phyloP scores from a whole-genome alignment of 1,284 basidiomycete species.

The Mycena citricolor region DNA sequence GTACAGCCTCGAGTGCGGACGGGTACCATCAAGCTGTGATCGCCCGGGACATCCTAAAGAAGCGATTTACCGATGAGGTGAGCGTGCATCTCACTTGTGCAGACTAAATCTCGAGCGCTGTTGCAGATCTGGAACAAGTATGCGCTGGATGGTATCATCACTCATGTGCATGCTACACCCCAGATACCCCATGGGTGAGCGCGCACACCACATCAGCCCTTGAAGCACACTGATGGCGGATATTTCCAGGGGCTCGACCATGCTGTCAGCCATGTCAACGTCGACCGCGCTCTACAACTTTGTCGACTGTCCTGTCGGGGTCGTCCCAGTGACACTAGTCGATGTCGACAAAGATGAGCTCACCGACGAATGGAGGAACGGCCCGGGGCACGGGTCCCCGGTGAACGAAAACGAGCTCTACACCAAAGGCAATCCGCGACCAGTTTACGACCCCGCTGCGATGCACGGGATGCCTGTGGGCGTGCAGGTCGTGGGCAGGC shows the following conservation, averaged over 20 bases:
- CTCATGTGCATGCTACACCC: conserved; percentile 72
- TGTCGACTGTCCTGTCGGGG: conserved; percentile 75
- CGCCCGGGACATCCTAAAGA: conserved; percentile 6
- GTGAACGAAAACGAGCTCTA: conserved; percentile 7
- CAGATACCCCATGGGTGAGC: conserved; percentile 69
- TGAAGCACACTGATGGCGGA: conserved; percentile 5
- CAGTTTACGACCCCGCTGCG: conserved; percentile 71
- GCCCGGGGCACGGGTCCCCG: conserved; percentile 4
- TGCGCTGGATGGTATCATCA: conserved; percentile 74
- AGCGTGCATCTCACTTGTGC: conserved; percentile 17
- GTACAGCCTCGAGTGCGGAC: conserved; percentile 1
- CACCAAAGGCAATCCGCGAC: too few species aligned
- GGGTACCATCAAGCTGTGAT: conserved; percentile 38
- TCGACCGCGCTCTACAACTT: conserved; percentile 74
- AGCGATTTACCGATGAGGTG: conserved; percentile 58
- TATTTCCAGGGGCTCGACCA: conserved; percentile 46
- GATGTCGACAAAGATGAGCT: conserved; percentile 60
- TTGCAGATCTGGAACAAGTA: conserved; percentile 69
- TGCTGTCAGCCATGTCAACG: conserved; percentile 50
- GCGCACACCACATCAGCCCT: neutral
- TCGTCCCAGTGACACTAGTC: conserved; percentile 82
- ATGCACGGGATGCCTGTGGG: conserved; percentile 83
- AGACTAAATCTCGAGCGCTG: neutral
- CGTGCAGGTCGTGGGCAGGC: conserved; percentile 77
- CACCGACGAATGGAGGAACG: conserved; percentile 54